Percentiles rank a stretch among this genome's conserved stretches.
Evolutionary conservation across 495 filamentous ascomycete species (phyloP).

Genomic region (Penicillium maclennaniae): DNA sequence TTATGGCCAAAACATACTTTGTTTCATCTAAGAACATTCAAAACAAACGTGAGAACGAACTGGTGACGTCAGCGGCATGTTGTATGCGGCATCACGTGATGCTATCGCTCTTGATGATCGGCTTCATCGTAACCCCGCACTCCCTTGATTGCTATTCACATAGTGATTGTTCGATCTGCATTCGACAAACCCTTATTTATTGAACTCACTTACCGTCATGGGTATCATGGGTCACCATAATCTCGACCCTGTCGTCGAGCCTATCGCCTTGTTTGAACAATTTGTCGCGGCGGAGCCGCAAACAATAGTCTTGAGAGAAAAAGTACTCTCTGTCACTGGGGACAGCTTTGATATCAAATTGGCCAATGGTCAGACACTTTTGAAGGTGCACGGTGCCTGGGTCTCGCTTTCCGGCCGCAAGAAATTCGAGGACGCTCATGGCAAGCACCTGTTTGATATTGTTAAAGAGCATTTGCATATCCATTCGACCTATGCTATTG

Average conservation of each 20-base stretch:
- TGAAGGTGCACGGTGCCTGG: slow-evolving; percentile 51
- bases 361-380: slow-evolving; percentile 39
- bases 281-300: slow-evolving; percentile 45
- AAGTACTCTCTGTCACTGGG: slow-evolving; percentile 49
- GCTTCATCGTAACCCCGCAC: no score
- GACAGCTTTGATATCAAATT: slow-evolving; percentile 55
- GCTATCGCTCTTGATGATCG: no score
- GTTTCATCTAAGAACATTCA: no score
- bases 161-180: background rate
- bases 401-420: slow-evolving; percentile 41
- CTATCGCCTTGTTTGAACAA: slow-evolving; percentile 45
- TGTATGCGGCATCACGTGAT: no score
- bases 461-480: slow-evolving; percentile 47
- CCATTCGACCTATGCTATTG: slow-evolving; percentile 45
- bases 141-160: background rate
- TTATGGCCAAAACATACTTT: no score
- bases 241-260: slow-evolving; percentile 18
- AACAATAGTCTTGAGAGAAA: slow-evolving; percentile 52
- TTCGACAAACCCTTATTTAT: background rate
- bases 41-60: no score
- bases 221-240: slow-evolving; percentile 15
- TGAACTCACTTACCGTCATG: slow-evolving; percentile 7
- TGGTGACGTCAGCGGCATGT: no score
- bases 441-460: slow-evolving; percentile 50
- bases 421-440: slow-evolving; percentile 41